phyloP scores from a whole-genome alignment of 805 yeast species.

The Yamadazyma endophytica region DNA sequence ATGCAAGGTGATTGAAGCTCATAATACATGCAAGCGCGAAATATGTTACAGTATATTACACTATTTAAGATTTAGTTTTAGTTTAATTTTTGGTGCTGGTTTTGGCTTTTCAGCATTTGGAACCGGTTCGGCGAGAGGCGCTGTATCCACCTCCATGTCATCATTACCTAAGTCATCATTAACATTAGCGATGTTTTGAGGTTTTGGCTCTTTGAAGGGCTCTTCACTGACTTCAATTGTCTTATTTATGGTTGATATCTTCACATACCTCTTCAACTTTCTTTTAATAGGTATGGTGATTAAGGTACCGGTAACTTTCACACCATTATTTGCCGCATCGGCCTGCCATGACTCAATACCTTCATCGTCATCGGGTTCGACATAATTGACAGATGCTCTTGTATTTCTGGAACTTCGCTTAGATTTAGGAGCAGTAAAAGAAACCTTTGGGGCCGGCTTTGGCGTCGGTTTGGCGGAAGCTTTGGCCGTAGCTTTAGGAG shows the following conservation, averaged over 20 bases:
- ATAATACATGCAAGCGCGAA: too few species aligned
- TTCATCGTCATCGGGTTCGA: too few species aligned
- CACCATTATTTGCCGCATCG: conserved; percentile 8
- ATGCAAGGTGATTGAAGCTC: conserved; percentile 23
- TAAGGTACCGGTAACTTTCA: conserved; percentile 5
- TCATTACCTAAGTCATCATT: not conserved
- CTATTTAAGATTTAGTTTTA: not conserved
- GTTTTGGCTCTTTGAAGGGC: conserved; percentile 25
- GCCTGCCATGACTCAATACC: too few species aligned
- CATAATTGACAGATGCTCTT: too few species aligned
- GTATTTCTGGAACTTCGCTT: conserved; percentile 1
- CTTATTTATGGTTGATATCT: conserved; percentile 29
- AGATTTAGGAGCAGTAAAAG: not conserved
- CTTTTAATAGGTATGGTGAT: conserved; percentile 7
- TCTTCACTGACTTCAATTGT: conserved; percentile 36
- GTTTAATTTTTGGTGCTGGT: not conserved
- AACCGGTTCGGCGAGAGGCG: not conserved
- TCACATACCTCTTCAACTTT: conserved; percentile 33
- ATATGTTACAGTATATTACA: too few species aligned
- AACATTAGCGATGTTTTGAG: not conserved
- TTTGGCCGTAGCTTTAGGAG: conserved; percentile 1
- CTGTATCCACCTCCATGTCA: not conserved
- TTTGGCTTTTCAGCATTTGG: not conserved
- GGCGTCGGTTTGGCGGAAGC: conserved; percentile 1
- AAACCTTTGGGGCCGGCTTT: not conserved